Base-by-base conservation (phyloP, 371 early-diverging fungal species). In the Actinomortierella ambigua region DNA sequence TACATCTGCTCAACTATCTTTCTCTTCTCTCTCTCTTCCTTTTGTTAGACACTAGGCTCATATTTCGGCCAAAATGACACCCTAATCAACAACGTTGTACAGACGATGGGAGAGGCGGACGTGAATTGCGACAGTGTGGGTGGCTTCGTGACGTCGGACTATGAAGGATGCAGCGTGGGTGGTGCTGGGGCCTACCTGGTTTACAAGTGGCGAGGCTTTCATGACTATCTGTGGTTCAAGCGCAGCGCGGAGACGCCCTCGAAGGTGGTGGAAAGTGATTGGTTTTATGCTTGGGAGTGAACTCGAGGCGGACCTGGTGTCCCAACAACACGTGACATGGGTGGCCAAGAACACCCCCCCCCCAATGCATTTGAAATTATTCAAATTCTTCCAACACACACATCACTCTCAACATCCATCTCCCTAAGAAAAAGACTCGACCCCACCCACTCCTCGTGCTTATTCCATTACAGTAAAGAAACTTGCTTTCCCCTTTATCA, bases 121-220 rank as follows among this genome's bases (percentile, higher is more conserved):
- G 59, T 61, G 23, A 77, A 75, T 67, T 78, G 77, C 27, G 77
- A 68, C 59, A 55, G 55, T 34, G 20, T n/a, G 24, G 26, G 26
- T 13, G 20, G 6, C 48, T 6, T 27, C 15, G 26, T 61, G 48
- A 61, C 49, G 53, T 39, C 42, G 18, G 4, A 24, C 41, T 49
- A 29, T 6, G 57, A 52, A 39, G 50, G 27, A 29, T 11, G 53
- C 23, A 40, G 49, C 14, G 44, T 42, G 4, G 44, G 52, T 15
- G 28, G 53, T 47, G 57, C 64, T 48, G 66, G 64, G 59, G 56
- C 47, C 4, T 80, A 77, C 59, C 42, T 81, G 24, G 71, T 84
- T 17, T 86, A 86, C 68, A 77, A 84, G 47, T 84, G 84, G 84
- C 75, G 84, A 47, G 79, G 77, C 29, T 77, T 78, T 58, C 82